phyloP scores from a whole-genome alignment of 129 eudicot species.

The Saussurea involucrata region DNA sequence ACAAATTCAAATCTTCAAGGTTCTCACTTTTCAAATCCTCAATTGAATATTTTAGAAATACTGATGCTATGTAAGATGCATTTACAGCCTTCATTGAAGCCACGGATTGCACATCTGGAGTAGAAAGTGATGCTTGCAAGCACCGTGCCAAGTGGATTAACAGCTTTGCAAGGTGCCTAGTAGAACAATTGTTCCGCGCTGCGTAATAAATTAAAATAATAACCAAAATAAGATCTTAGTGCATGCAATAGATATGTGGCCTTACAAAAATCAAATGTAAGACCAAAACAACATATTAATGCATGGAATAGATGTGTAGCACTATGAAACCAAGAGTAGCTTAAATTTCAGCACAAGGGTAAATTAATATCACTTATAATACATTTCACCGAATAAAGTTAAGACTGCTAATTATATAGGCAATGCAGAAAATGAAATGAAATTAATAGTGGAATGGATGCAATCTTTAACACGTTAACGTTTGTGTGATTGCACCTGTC shows the following conservation, averaged over 20 bases:
- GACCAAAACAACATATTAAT: background rate
- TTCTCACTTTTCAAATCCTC: conserved; percentile 69
- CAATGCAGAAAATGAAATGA: background rate
- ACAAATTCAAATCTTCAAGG: conserved; percentile 63
- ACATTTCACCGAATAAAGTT: background rate
- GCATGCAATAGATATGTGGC: background rate
- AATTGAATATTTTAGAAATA: conserved; percentile 70
- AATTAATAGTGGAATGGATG: background rate
- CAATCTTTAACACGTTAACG: background rate
- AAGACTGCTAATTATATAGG: background rate
- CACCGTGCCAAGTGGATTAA: conserved; percentile 79
- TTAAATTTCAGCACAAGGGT: conserved; percentile 9
- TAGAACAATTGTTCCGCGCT: conserved; percentile 72
- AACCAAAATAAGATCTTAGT: background rate
- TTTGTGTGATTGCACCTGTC: background rate
- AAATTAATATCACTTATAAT: conserved; percentile 10
- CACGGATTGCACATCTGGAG: conserved; percentile 40
- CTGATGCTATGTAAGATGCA: conserved; percentile 76
- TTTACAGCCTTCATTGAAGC: conserved; percentile 68
- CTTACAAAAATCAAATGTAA: background rate
- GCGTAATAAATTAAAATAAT: conserved; percentile 24
- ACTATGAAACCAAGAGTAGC: background rate
- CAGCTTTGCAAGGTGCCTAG: conserved; percentile 87
- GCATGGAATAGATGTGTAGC: background rate
- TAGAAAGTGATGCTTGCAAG: conserved; percentile 72